Base-by-base conservation (phyloP, 768 basidiomycete species). In the Mycena capillaripes region DNA sequence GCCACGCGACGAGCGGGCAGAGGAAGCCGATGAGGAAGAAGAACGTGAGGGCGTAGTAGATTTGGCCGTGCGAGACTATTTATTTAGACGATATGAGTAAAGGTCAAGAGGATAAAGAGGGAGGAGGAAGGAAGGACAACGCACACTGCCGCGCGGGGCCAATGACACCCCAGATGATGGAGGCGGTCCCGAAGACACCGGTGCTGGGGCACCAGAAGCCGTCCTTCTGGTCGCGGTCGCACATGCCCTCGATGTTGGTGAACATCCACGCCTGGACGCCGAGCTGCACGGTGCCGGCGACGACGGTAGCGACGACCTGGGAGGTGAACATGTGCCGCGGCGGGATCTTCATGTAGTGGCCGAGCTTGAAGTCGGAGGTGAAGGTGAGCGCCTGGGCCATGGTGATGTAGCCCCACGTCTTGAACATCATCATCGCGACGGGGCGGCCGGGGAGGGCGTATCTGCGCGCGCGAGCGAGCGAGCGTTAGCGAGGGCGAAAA, bases 141-240 rank as follows among this genome's bases (percentile, higher is more conserved):
- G 59, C 30, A 72, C 71, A 95, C 77, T 91, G 87, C 30, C 90
- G 85, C 52, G 82, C 84, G 6, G 95, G 95, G 6, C 94, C 94
- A 66, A 96, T 93, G 72, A 94, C 92, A 67, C 95, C 93, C 91
- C 90, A 94, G 71, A 95, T 88, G 71, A 95, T 88, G 67, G 89
- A 90, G n/a, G 94, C 94, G 2, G 92, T 93, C 42, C 92, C 93
- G 78, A 95, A 95, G 14, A 94, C 92, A 69, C 90, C 84, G 10
- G 92, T 92, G 5, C 60, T 78, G 0, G 93, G 93, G 78, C 94
- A 95, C 60, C 88, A 91, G 80, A 94, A 95, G n/a, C 89, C 87
- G 74, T 91, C 87, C 76, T 80, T 83, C 81, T 93, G 90, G 44
- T 82, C 66, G 8, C 82, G 79, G 11, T 72, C 72, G 77, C 48